Evolutionary conservation across 805 yeast species (phyloP), one percentile per base, ranked within the genome.

Genomic region (Wickerhamiella bombiphila): DNA sequence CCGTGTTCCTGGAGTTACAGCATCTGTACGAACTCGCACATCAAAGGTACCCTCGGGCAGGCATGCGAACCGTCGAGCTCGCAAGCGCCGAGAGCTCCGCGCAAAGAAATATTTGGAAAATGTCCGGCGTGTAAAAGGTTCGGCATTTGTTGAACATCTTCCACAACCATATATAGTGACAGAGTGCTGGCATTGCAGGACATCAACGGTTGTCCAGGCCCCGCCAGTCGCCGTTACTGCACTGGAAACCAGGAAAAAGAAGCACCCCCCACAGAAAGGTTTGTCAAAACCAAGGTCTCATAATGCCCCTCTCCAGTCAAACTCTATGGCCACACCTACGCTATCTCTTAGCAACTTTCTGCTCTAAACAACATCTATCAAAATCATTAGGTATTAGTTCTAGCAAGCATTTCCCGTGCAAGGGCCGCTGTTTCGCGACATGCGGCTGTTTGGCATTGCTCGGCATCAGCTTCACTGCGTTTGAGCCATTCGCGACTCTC

Each of bases 401-500:
- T 25, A 8, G 21, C 36, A 18, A 42, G 25, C 13, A 48, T 38
- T 35, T 30, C 29, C 9, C 22, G 15, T 7, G 47, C 45, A 18
- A 43, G 33, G n/a, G 37, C 38, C 7, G 39, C 29, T 24, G 50
- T 46, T n/a, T 41, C 45, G 5, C 40, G 26, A 40, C 51, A 49
- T 22, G 50, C 50, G 22, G 42, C 42, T 15, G 50, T 46, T 4
- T 41, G 32, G 21, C 46, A 38, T 20, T 15, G n/a, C 6, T 32
- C 21, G 7, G 48, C 43, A 17, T 48, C 46, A 8, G 13, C 15
- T 13, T 35, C 38, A 29, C 46, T 35, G 8, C 26, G 19, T 11
- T 37, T 32, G 22, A 49, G 43, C 53, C 53, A 49, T 14, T 16
- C 17, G 1, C 26, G 36, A 5, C 49, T 45, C 6, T 48, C 47